Evolutionary conservation across 495 filamentous ascomycete genomes (phyloP).

Genomic region (Penicillium antarcticum): DNA sequence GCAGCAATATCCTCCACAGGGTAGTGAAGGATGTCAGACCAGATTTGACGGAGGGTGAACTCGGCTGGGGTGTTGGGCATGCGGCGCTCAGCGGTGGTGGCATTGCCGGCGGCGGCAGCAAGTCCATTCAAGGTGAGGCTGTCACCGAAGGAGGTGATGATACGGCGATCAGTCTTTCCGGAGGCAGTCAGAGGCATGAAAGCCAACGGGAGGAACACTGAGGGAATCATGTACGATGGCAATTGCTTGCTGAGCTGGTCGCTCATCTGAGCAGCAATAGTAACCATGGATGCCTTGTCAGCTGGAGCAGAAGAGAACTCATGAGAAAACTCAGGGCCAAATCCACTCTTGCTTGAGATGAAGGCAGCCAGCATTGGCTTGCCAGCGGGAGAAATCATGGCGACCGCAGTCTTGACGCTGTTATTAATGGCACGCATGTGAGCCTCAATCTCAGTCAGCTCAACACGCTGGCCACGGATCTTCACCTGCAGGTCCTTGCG

Average conservation of each 20-base stretch:
- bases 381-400: too few relatives aligned
- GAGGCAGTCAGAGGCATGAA: slow-evolving; percentile 47
- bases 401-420: slow-evolving; percentile 3
- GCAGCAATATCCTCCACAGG: slow-evolving; percentile 30
- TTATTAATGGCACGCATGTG: slow-evolving; percentile 13
- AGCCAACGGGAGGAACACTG: slow-evolving; percentile 46
- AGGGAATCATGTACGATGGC: slow-evolving; percentile 52
- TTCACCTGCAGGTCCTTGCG: slow-evolving; percentile 36
- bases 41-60: slow-evolving; percentile 30
- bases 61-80: slow-evolving; percentile 13
- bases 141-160: slow-evolving; percentile 24
- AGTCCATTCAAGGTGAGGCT: slow-evolving; percentile 10
- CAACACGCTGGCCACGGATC: slow-evolving; percentile 40
- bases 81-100: not conserved
- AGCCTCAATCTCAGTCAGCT: slow-evolving; percentile 39
- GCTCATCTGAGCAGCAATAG: slow-evolving; percentile 4
- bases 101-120: slow-evolving; percentile 12
- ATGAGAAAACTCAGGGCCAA: too few relatives aligned
- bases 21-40: slow-evolving; percentile 30
- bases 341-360: too few relatives aligned
- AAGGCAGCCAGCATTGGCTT: too few relatives aligned
- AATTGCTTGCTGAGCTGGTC: slow-evolving; percentile 4
- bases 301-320: too few relatives aligned
- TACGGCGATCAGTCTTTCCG: slow-evolving; percentile 53
- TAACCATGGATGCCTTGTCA: not conserved